Percentiles rank a stretch among this genome's conserved stretches.
Conservation (phyloP, 2,329 filamentous ascomycete species). For the Neofusicoccum laricinum region DNA sequence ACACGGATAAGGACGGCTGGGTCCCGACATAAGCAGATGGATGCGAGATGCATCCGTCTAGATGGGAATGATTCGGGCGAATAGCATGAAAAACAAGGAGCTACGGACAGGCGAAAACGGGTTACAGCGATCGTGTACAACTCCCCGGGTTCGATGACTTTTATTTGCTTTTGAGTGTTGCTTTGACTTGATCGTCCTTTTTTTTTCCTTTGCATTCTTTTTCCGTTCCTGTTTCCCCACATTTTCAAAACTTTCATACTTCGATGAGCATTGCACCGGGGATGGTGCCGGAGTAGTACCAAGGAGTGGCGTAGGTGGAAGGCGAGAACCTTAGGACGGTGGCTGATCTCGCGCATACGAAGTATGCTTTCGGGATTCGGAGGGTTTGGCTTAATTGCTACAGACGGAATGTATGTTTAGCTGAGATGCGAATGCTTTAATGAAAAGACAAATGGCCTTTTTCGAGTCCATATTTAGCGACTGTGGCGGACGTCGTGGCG, state of each 20-base stretch:
- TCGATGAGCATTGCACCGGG: background rate
- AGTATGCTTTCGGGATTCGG: background rate
- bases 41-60: background rate
- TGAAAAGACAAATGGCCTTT: background rate
- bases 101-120: conserved; percentile 3
- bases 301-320: background rate
- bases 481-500: too few relatives aligned
- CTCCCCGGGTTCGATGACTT: conserved; percentile 10
- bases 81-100: background rate
- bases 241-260: background rate
- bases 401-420: background rate
- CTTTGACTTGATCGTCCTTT: background rate
- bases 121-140: conserved; percentile 1
- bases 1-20: background rate
- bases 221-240: background rate
- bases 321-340: background rate
- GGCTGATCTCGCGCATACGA: background rate
- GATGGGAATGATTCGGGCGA: background rate
- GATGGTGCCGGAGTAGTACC: background rate
- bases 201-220: conserved; percentile 1
- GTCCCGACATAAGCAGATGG: background rate
- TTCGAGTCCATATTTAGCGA: too few relatives aligned
- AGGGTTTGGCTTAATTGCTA: background rate
- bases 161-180: background rate
- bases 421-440: background rate